Conservation (phyloP, 192 early-diverging fungal genomes). For the Coemansia sp. region DNA sequence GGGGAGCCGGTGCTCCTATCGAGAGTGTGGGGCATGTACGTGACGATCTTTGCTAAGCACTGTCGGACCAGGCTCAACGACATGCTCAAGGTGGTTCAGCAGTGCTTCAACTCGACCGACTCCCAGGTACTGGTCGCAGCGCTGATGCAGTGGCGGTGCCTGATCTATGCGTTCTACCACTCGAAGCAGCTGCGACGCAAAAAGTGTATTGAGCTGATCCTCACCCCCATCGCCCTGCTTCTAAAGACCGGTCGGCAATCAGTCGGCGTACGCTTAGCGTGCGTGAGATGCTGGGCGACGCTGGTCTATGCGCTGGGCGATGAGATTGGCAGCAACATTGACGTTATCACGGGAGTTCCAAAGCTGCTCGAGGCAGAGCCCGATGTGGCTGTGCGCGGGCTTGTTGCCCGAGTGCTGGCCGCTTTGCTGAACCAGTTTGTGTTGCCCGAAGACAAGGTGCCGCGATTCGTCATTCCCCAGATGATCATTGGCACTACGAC, state of each 20-base stretch:
- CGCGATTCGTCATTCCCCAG: slow-evolving; percentile 35
- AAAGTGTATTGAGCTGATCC: slow-evolving; percentile 29
- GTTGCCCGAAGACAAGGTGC: slow-evolving; percentile 15
- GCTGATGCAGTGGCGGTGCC: slow-evolving; percentile 51
- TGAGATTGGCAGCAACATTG: slow-evolving; percentile 26
- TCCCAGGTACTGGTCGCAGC: slow-evolving; percentile 20
- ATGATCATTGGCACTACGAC: slow-evolving; percentile 51
- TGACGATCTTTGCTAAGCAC: slow-evolving; percentile 34
- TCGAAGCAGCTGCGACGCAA: slow-evolving; percentile 20
- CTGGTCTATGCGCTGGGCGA: slow-evolving; percentile 47
- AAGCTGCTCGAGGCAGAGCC: neutral
- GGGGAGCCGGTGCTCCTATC: slow-evolving; percentile 27
- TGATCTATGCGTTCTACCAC: slow-evolving; percentile 44
- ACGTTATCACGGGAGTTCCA: slow-evolving; percentile 10
- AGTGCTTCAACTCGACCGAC: slow-evolving; percentile 39
- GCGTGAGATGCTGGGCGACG: slow-evolving; percentile 46
- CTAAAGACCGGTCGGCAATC: neutral
- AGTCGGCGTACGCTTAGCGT: slow-evolving; percentile 22
- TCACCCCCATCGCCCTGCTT: slow-evolving; percentile 28
- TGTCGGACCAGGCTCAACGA: slow-evolving; percentile 22
- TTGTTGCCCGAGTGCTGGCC: slow-evolving; percentile 27
- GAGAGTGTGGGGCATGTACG: slow-evolving; percentile 47
- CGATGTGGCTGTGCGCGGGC: slow-evolving; percentile 14
- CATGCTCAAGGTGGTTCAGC: slow-evolving; percentile 29
- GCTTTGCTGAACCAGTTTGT: slow-evolving; percentile 29